Base-by-base conservation (phyloP, 2,329 filamentous ascomycete genomes). In the Fusarium ambrosium region DNA sequence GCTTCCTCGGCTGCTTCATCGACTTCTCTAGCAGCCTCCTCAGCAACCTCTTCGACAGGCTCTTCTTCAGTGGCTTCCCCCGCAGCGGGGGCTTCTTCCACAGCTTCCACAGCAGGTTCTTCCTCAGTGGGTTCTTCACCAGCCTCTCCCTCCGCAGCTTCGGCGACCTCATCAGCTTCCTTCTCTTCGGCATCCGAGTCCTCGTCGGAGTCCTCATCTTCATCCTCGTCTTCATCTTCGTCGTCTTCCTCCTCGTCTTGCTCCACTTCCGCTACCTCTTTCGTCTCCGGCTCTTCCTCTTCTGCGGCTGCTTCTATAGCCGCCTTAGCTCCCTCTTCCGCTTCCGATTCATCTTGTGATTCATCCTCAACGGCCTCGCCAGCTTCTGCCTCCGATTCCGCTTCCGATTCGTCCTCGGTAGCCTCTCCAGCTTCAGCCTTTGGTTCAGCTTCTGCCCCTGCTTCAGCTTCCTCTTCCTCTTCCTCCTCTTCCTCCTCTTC, bases 41-140 rank as follows among this genome's bases (percentile, higher is more conserved):
- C 74, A 14, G 64, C 68, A n/a, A 45, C 66, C 39, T 75, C 72
- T 29, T 74, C 68, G 14, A 48, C 63, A 24, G 51, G 27, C 8
- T 62, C 65, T 13, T 60, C 64, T 24, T 80, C 78, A 67, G 22
- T 24, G 9, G 80, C 76, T 67, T 81, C 69, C 20, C 68, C 71
- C 14, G 72, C 70, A 10, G 62, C 74, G 20, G 80, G 53, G 24
- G 36, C 61, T 32, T 68, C 62, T 32, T 16, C 84, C 45, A 84
- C 82, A 7, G 80, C 83, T 68, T 86, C 82, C 18, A 80, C 80
- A 3, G 41, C 61, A 20, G 59, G 48, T 5, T 34, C 70, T 34
- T 71, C 70, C 3, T 68, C 64, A 2, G 37, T 22, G 14, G 16
- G 18, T 34, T 71, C 70, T 4, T 68, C 64, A 2, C 41, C 43